These are phyloP conservation scores for Ophiosphaerella herpotricha DNA, from an alignment of 2,329 filamentous ascomycete genomes.

Conservation along the genomic window DNA sequence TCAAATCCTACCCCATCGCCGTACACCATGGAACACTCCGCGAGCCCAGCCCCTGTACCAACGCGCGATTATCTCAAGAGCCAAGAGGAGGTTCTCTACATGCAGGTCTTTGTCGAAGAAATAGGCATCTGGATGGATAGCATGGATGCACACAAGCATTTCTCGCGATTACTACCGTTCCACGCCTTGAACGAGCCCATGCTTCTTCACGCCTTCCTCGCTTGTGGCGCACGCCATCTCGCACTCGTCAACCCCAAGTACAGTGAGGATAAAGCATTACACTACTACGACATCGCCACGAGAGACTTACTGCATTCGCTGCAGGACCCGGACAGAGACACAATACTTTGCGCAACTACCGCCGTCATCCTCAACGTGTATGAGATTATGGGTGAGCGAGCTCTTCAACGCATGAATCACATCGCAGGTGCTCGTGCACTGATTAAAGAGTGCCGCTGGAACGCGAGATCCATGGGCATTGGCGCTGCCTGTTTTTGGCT, in stretches of 20 bases:
- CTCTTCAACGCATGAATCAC: slow-evolving; percentile 83
- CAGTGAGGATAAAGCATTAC: slow-evolving; percentile 75
- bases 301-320: slow-evolving; percentile 75
- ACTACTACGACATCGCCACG: slow-evolving; percentile 86
- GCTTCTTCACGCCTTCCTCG: slow-evolving; percentile 85
- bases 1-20: slow-evolving; percentile 32
- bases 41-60: slow-evolving; percentile 28
- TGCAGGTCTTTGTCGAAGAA: slow-evolving; percentile 91
- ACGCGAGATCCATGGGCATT: slow-evolving; percentile 75
- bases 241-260: slow-evolving; percentile 72
- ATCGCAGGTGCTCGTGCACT: slow-evolving; percentile 82
- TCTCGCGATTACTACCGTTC: slow-evolving; percentile 82
- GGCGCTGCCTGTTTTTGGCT: slow-evolving; percentile 93
- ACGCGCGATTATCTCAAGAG: slow-evolving; percentile 69
- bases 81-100: slow-evolving; percentile 80
- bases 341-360: slow-evolving; percentile 81
- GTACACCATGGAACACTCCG: slow-evolving; percentile 30
- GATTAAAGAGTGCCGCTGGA: slow-evolving; percentile 90
- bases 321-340: slow-evolving; percentile 84
- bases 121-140: slow-evolving; percentile 95
- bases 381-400: slow-evolving; percentile 85
- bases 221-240: slow-evolving; percentile 84
- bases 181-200: slow-evolving; percentile 81
- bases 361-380: slow-evolving; percentile 90
- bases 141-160: slow-evolving; percentile 83